These are phyloP conservation scores for Wickerhamomyces strasburgensis DNA, from an alignment of 805 yeast species.

Conservation along the genomic window DNA sequence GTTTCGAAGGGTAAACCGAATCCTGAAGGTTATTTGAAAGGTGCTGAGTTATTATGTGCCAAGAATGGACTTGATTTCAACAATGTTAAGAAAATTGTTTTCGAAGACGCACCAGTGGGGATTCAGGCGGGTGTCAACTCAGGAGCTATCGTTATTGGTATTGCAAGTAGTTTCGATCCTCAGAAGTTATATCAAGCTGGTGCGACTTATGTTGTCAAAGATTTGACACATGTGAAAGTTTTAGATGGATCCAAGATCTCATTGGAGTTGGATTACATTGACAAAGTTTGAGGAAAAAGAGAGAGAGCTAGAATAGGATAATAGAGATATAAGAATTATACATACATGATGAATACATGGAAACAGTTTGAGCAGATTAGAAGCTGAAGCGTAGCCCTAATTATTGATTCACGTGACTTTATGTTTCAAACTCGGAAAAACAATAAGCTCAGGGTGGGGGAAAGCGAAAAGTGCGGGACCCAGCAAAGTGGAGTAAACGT, in stretches of 20 bases:
- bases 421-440: too few relatives aligned
- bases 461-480: too few relatives aligned
- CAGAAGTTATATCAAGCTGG: slow-evolving; percentile 51
- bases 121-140: slow-evolving; percentile 80
- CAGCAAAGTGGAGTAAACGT: too few relatives aligned
- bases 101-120: slow-evolving; percentile 92
- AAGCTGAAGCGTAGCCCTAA: too few relatives aligned
- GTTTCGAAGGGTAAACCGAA: slow-evolving; percentile 81
- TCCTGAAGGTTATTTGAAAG: slow-evolving; percentile 66
- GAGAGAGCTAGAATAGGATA: background rate
- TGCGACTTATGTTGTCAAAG: slow-evolving; percentile 77
- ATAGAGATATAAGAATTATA: slow-evolving; percentile 1
- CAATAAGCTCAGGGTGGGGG: too few relatives aligned
- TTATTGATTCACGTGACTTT: too few relatives aligned
- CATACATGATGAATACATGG: too few relatives aligned
- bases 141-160: slow-evolving; percentile 80
- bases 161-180: slow-evolving; percentile 73
- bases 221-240: slow-evolving; percentile 38
- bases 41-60: slow-evolving; percentile 42
- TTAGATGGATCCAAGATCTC: slow-evolving; percentile 20
- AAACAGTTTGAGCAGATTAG: background rate
- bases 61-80: slow-evolving; percentile 33
- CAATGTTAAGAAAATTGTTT: slow-evolving; percentile 50
- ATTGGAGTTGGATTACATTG: slow-evolving; percentile 23
- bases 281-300: slow-evolving; percentile 9